Evolutionary conservation across 345 rosid species (phyloP), one percentile per base, ranked within the genome.

Genomic region (Geranium brycei): DNA sequence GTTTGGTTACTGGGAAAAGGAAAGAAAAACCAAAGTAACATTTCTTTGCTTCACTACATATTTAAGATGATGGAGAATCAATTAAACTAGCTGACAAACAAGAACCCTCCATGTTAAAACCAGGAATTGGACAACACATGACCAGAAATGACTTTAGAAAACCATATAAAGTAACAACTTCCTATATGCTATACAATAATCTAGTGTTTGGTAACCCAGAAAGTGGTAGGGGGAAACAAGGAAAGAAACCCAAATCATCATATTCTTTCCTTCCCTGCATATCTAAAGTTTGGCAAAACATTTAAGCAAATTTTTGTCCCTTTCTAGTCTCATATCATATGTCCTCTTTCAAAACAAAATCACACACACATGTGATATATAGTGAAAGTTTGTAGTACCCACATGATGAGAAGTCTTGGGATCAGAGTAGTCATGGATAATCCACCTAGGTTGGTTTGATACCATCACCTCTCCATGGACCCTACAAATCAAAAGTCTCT

Each of bases 401-500:
- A 87, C 95, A 71, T 41, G 51, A 41, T n/a, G n/a, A n/a, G n/a
- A n/a, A n/a, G n/a, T n/a, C n/a, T n/a, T n/a, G n/a, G n/a, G n/a
- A n/a, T 69, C 81, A 5, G 79, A 62, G 40, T 62, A 31, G 66
- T 18, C 67, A 19, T 59, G 62, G 68, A 40, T 64, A 58, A 87
- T 23, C 98, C 98, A 91, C 68, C 59, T 71, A 19, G 91, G 75
- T 70, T 82, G 76, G 60, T 71, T 77, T 59, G 95, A 74, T 31
- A 79, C 73, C 51, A 77, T 86, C 68, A 81, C 91, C 69, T 89
- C 96, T n/a, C 95, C 96, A 71, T 84, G 95, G 73, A 87, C 71
- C 76, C 95, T 91, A 80, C 40, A 51, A 61, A 56, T 19, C 64
- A 30, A 16, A 58, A 31, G 7, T 60, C 12, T 2, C 14, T 17